These are phyloP conservation scores for Choanephora cucurbitarum DNA, from an alignment of 371 early-diverging fungal species.

Conservation along the genomic window DNA sequence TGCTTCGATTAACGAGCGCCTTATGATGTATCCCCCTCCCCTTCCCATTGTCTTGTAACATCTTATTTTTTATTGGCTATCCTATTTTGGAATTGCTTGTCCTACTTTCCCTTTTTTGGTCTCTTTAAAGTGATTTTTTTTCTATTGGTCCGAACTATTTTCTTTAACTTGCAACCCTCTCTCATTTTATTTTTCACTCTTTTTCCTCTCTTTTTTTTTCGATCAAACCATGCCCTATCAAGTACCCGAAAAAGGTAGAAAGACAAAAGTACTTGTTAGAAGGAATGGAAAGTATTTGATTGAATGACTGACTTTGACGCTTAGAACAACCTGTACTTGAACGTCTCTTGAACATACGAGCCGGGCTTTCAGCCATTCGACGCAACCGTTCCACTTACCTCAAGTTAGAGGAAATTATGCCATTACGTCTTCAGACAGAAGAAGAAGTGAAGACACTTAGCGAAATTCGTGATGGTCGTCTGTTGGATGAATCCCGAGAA, in stretches of 20 bases:
- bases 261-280: no score
- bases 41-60: no score
- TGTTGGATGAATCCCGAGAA: constrained; percentile 25
- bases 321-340: constrained; percentile 67
- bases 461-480: constrained; percentile 26
- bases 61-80: no score
- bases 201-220: constrained; percentile 1
- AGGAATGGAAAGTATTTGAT: no score
- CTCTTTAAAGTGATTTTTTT: no score
- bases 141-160: no score
- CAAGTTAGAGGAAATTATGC: constrained; percentile 59
- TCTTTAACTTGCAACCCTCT: no score
- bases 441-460: constrained; percentile 34
- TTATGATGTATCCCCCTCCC: no score
- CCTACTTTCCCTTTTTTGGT: no score
- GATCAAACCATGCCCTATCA: constrained; percentile 21
- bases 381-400: constrained; percentile 71
- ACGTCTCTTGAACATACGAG: constrained; percentile 62
- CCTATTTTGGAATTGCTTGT: no score
- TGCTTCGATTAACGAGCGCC: no score
- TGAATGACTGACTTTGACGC: no score
- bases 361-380: constrained; percentile 69
- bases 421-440: constrained; percentile 51
- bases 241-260: constrained; percentile 32
- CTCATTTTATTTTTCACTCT: neutral